Evolutionary conservation across 306 rosid species (phyloP).

Genomic region (Mimosa bimucronata): DNA sequence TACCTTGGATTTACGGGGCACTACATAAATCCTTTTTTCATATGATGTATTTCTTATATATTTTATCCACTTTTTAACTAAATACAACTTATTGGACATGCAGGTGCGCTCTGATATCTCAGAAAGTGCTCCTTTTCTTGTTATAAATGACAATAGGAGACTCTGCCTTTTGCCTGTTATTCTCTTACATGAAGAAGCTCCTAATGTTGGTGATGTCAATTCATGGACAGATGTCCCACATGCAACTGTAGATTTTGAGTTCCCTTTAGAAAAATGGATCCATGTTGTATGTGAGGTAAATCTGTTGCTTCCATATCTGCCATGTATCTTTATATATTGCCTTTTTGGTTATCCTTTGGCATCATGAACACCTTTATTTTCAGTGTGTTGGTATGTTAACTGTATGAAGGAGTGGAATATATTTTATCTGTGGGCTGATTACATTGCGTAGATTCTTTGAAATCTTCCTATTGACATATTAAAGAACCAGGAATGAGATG

Average conservation of each 20-base stretch:
- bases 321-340: not conserved
- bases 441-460: conserved; percentile 11
- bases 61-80: conserved; percentile 17
- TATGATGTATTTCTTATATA: conserved; percentile 23
- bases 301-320: conserved; percentile 8
- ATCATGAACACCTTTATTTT: not conserved
- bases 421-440: conserved; percentile 15
- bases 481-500: conserved; percentile 7
- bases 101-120: conserved; percentile 59
- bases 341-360: not conserved
- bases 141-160: conserved; percentile 56
- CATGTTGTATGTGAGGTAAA: conserved; percentile 87
- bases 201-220: conserved; percentile 45
- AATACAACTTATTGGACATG: conserved; percentile 32
- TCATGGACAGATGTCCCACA: conserved; percentile 55
- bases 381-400: not conserved
- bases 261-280: conserved; percentile 81
- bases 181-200: conserved; percentile 56
- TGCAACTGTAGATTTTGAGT: conserved; percentile 55
- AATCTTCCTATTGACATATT: conserved; percentile 23
- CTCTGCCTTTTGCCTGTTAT: conserved; percentile 59
- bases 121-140: conserved; percentile 65
- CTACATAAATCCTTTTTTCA: not conserved
- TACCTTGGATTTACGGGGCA: conserved; percentile 2
- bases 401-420: conserved; percentile 14